A percentile compares a stretch with the other conserved stretches of the same genome.
phyloP scores from a whole-genome alignment of 140 eudicot genomes.

The Anethum foeniculum region DNA sequence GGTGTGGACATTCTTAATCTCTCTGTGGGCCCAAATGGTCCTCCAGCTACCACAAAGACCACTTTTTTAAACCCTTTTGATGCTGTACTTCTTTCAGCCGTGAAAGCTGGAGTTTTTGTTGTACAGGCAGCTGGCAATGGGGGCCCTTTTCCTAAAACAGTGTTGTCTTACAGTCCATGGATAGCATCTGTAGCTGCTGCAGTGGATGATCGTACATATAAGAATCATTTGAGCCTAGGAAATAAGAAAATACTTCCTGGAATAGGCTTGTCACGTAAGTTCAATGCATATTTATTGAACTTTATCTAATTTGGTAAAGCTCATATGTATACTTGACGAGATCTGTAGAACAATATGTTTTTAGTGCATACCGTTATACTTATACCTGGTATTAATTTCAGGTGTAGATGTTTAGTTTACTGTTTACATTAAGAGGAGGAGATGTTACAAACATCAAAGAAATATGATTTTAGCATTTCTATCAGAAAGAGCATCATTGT shows the following conservation, averaged over 20 bases:
- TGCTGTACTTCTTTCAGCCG: constrained; percentile 89
- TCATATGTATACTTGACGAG: not conserved
- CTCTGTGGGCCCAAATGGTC: constrained; percentile 98
- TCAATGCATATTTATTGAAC: not conserved
- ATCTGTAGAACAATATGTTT: not conserved
- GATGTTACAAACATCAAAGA: not conserved
- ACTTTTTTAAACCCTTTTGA: constrained; percentile 93
- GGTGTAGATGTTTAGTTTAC: not conserved
- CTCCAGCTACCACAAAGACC: constrained; percentile 94
- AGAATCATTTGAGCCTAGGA: constrained; percentile 79
- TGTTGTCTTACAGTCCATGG: constrained; percentile 98
- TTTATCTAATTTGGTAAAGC: not conserved
- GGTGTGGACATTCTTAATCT: constrained; percentile 96
- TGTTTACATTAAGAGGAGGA: not conserved
- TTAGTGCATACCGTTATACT: not conserved
- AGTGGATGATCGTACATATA: constrained; percentile 91
- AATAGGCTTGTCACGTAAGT: constrained; percentile 88
- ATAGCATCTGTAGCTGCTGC: constrained; percentile 95
- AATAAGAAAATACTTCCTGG: constrained; percentile 81
- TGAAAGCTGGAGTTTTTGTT: constrained; percentile 90
- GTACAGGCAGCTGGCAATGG: constrained; percentile 98
- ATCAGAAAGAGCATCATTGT: not conserved
- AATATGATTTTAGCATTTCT: not conserved
- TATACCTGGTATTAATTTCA: no score
- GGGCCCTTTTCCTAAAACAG: constrained; percentile 81